These are phyloP conservation scores for Aspergillus nanangensis DNA, from an alignment of 495 filamentous ascomycete genomes.

Conservation along the genomic window DNA sequence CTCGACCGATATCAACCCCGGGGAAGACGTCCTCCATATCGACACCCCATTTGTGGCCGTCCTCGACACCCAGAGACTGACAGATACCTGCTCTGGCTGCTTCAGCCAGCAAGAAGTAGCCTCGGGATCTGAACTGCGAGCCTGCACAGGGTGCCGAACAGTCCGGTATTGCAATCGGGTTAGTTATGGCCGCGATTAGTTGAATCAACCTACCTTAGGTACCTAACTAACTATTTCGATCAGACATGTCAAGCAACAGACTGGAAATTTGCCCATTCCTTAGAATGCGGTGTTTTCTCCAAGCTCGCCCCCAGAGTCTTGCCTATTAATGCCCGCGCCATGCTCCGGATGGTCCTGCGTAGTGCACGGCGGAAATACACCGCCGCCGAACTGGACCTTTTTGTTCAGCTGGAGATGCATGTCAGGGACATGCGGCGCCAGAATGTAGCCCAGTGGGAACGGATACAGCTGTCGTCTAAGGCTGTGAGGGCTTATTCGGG, in stretches of 20 bases:
- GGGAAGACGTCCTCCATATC: constrained; percentile 35
- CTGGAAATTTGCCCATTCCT: constrained; percentile 57
- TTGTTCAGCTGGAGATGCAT: constrained; percentile 46
- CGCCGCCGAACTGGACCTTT: constrained; percentile 31
- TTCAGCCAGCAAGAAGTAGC: constrained; percentile 30
- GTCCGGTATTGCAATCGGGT: constrained; percentile 67
- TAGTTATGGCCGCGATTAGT: no score
- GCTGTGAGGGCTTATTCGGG: constrained; percentile 50
- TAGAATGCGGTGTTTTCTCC: constrained; percentile 54
- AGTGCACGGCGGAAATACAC: constrained; percentile 27
- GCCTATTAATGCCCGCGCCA: constrained; percentile 52
- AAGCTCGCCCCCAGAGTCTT: constrained; percentile 44
- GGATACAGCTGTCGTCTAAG: constrained; percentile 48
- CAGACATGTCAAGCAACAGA: constrained; percentile 60
- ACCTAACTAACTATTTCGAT: no score
- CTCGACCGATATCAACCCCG: constrained; percentile 24
- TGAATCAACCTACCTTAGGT: no score
- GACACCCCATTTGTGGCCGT: constrained; percentile 38
- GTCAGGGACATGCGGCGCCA: constrained; percentile 33
- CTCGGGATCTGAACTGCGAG: constrained; percentile 33
- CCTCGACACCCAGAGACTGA: constrained; percentile 35
- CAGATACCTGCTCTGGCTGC: constrained; percentile 42
- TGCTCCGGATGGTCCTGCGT: constrained; percentile 49
- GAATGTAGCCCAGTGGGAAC: constrained; percentile 36
- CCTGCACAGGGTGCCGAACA: constrained; percentile 57